A percentile compares a stretch with the other conserved stretches of the same genome.
Evolutionary conservation across 495 filamentous ascomycete genomes (phyloP).

Genomic region (Neurospora terricola): DNA sequence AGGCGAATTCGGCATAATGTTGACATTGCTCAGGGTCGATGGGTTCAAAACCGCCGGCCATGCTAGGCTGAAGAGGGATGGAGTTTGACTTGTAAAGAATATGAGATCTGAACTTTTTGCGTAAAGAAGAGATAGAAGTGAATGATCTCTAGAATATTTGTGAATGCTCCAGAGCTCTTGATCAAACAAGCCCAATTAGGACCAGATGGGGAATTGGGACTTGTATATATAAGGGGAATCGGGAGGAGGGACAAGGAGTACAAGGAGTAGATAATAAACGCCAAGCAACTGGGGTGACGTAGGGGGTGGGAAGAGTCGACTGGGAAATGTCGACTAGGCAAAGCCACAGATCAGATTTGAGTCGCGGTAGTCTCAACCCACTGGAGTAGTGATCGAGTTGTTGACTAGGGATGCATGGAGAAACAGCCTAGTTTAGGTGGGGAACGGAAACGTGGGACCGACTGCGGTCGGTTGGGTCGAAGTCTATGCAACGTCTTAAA

Average conservation of each 20-base stretch:
- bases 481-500: neutral
- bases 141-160: neutral
- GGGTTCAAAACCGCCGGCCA: conserved; percentile 26
- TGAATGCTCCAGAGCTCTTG: neutral
- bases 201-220: neutral
- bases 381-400: neutral
- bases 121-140: neutral
- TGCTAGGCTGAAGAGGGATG: conserved; percentile 7
- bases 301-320: conserved; percentile 1
- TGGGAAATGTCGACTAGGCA: neutral
- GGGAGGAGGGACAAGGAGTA: neutral
- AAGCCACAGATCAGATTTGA: conserved; percentile 7
- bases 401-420: conserved; percentile 5
- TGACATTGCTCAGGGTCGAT: conserved; percentile 25
- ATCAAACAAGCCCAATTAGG: neutral
- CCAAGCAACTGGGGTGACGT: conserved; percentile 8
- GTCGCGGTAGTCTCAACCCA: conserved; percentile 7
- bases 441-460: conserved; percentile 6
- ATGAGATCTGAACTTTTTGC: neutral
- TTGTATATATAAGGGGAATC: neutral
- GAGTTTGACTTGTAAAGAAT: neutral
- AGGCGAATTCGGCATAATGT: conserved; percentile 37
- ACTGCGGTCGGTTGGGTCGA: conserved; percentile 3
- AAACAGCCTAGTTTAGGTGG: conserved; percentile 5
- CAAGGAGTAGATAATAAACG: neutral